Evolutionary conservation across 2,329 filamentous ascomycete genomes (phyloP).

Genomic region (Cordyceps javanica): DNA sequence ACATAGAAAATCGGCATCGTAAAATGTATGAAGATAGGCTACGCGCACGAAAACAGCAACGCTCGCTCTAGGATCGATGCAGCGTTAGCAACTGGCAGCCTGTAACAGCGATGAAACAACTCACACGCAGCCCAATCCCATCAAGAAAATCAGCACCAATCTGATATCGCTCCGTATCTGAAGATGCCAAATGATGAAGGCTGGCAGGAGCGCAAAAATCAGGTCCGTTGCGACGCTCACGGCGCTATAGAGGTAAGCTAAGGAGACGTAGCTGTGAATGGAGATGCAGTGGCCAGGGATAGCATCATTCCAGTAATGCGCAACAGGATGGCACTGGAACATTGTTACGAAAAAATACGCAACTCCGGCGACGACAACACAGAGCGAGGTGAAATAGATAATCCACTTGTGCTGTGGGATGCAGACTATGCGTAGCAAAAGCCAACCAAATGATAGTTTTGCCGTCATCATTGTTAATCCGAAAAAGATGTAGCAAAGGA

Average conservation of each 20-base stretch:
- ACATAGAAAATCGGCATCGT: constrained; percentile 35
- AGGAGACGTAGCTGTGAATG: constrained; percentile 34
- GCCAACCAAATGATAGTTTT: constrained; percentile 22
- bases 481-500: constrained; percentile 21
- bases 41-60: constrained; percentile 33
- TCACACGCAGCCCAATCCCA: constrained; percentile 47
- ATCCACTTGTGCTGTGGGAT: constrained; percentile 19
- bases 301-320: constrained; percentile 24
- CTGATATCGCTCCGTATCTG: constrained; percentile 46
- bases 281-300: constrained; percentile 23
- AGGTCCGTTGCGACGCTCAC: constrained; percentile 41
- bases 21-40: constrained; percentile 26
- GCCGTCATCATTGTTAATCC: constrained; percentile 18
- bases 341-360: constrained; percentile 27
- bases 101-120: constrained; percentile 10
- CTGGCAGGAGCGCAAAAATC: constrained; percentile 41
- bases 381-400: constrained; percentile 24
- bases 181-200: constrained; percentile 45
- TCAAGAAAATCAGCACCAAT: constrained; percentile 39
- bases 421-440: constrained; percentile 22
- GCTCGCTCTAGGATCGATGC: constrained; percentile 27
- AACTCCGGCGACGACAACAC: constrained; percentile 22
- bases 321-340: constrained; percentile 24
- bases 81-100: background rate
- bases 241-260: constrained; percentile 43